Percentiles rank a stretch among this genome's conserved stretches.
Evolutionary conservation across 495 filamentous ascomycete genomes (phyloP).

Genomic region (Cenococcum geophilum): DNA sequence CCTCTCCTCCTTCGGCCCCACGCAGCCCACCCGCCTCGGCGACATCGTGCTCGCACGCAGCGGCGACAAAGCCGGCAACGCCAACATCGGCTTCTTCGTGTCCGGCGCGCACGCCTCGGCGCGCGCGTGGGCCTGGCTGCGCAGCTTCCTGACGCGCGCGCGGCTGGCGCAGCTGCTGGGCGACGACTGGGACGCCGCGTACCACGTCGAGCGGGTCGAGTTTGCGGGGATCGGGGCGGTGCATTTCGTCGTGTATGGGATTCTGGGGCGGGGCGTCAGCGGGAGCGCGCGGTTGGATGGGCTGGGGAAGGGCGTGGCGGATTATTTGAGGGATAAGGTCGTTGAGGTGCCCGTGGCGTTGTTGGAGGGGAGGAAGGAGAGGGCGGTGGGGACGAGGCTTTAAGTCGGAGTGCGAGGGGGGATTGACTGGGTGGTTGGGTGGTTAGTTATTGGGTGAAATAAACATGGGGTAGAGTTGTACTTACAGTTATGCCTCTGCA

Average conservation of each 20-base stretch:
- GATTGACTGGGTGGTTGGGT: too few relatives aligned
- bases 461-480: too few relatives aligned
- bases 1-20: conserved; percentile 29
- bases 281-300: conserved; percentile 18
- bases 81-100: conserved; percentile 37
- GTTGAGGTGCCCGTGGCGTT: conserved; percentile 27
- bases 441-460: too few relatives aligned
- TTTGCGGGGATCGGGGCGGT: conserved; percentile 34
- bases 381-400: neutral
- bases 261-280: conserved; percentile 23
- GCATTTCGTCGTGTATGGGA: conserved; percentile 33
- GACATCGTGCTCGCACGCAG: conserved; percentile 35
- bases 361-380: conserved; percentile 12
- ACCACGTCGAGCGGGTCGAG: conserved; percentile 34
- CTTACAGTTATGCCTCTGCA: too few relatives aligned
- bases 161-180: conserved; percentile 34
- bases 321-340: conserved; percentile 23
- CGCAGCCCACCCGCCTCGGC: conserved; percentile 25
- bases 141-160: conserved; percentile 28
- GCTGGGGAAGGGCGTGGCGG: conserved; percentile 25
- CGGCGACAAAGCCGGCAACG: conserved; percentile 38
- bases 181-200: conserved; percentile 29
- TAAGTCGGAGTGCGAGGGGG: neutral
- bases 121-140: conserved; percentile 36
- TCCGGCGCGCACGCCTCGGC: conserved; percentile 18